Evolutionary conservation across 345 rosid genomes (phyloP), one percentile per base, ranked within the genome.

Genomic region (Eucalyptus dawsonii): DNA sequence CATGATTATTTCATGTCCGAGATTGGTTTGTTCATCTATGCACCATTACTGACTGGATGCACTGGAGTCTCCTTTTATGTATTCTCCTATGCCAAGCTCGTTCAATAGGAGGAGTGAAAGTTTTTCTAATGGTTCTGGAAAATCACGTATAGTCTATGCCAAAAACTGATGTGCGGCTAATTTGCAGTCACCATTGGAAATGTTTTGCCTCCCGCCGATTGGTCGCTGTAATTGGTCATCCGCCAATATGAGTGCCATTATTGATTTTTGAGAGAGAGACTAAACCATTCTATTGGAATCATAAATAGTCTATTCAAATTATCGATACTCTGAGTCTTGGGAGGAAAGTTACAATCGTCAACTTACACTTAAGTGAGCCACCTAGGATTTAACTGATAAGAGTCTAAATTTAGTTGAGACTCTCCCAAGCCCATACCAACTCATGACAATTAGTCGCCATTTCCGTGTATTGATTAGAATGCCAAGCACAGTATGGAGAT

Each of bases 401-500:
- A 56, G 6, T 56, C 13, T 56, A 56, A 56, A 10, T 0, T 56
- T 56, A 56, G 1, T 56, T 24, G 0, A 0, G 29, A 0, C 13
- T 56, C 62, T 56, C 6, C 29, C 62, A 56, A 56, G 3, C 3
- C 6, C 29, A 22, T 56, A 56, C 3, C 0, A 24, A 56, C 1
- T 0, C 0, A 0, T 56, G 29, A 56, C 13, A 56, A 56, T 56
- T 24, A 56, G 62, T 56, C 2, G 3, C 1, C 6, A 24, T 56
- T 56, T 24, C 0, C 0, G 1, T 56, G 6, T 22, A 6, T 25
- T 0, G 29, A 56, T 56, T 56, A 56, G 13, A 56, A 56, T 24
- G 4, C 0, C 0, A 0, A 24, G 29, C 6, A 24, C 0, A 56
- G 14, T 9, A 56, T 56, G 0, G 62, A 25, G 29, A 56, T 24